Conservation (phyloP, 2,329 filamentous ascomycete genomes). For the Xylaria hypoxylon region DNA sequence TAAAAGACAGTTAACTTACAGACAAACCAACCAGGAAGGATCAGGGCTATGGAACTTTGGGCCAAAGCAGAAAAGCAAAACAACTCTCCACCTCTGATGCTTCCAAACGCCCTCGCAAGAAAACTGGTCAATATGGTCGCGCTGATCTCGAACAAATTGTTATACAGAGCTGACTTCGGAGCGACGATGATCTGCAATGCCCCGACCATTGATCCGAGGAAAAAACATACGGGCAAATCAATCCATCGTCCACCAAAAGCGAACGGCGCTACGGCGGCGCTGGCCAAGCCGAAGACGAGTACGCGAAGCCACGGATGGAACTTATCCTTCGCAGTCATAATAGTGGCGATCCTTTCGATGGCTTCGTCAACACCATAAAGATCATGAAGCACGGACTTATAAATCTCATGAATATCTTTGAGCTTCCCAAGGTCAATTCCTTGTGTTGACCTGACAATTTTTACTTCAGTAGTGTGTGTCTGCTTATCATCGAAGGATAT, state of each 20-base stretch:
- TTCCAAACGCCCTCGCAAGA: conserved; percentile 75
- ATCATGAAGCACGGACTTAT: conserved; percentile 86
- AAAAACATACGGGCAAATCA: conserved; percentile 49
- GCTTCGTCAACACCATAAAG: conserved; percentile 53
- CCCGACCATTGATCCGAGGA: conserved; percentile 48
- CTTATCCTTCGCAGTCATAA: conserved; percentile 47
- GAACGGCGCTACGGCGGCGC: conserved; percentile 48
- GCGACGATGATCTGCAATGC: conserved; percentile 78
- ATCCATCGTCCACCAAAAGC: conserved; percentile 48
- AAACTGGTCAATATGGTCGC: conserved; percentile 76
- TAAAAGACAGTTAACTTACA: conserved; percentile 43
- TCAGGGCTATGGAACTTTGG: conserved; percentile 80
- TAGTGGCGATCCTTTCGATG: conserved; percentile 43
- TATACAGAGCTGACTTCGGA: conserved; percentile 77
- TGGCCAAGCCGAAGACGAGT: conserved; percentile 48
- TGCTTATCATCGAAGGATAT: conserved; percentile 84
- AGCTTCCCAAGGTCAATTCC: conserved; percentile 80
- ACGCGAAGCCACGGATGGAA: conserved; percentile 48
- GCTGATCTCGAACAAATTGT: conserved; percentile 63
- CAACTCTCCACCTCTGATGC: conserved; percentile 66
- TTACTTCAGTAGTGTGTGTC: conserved; percentile 75
- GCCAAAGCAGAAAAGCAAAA: conserved; percentile 80
- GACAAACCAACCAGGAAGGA: conserved; percentile 72
- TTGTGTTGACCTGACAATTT: conserved; percentile 72
- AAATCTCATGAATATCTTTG: conserved; percentile 79